Percentiles rank a stretch among this genome's conserved stretches.
Evolutionary conservation across 2,329 filamentous ascomycete genomes (phyloP).

Genomic region (Mycosphaerella arachidis): DNA sequence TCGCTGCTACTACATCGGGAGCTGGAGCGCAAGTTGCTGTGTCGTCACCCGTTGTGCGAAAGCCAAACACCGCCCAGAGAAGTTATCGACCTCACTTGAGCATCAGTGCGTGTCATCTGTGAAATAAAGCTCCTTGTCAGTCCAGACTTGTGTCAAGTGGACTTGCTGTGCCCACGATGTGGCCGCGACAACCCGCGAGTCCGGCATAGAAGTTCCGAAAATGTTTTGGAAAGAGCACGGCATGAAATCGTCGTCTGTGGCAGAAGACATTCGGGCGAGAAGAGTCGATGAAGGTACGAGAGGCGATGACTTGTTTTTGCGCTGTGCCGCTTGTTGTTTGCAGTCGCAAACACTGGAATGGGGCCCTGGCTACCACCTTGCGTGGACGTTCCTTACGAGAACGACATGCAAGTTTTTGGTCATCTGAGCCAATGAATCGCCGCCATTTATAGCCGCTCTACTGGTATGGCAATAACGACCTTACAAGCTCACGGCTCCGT

Average conservation of each 20-base stretch:
- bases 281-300: too few relatives aligned
- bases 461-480: neutral
- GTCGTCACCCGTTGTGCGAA: neutral
- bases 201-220: too few relatives aligned
- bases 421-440: neutral
- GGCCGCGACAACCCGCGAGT: too few relatives aligned
- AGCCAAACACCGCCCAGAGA: neutral
- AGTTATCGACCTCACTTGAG: conserved; percentile 3
- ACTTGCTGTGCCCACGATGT: too few relatives aligned
- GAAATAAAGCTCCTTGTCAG: too few relatives aligned
- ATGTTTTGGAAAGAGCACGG: too few relatives aligned
- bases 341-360: neutral
- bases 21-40: neutral
- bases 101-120: too few relatives aligned
- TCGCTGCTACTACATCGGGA: neutral
- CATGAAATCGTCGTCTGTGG: too few relatives aligned
- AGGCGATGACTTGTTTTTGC: too few relatives aligned
- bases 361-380: neutral
- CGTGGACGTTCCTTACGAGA: neutral
- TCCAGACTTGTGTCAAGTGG: too few relatives aligned
- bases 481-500: neutral
- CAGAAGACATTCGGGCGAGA: too few relatives aligned
- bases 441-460: neutral
- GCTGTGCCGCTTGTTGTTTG: neutral
- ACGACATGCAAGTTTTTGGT: neutral